phyloP scores from a whole-genome alignment of 371 early-diverging fungal species.

The Smittium mucronatum region DNA sequence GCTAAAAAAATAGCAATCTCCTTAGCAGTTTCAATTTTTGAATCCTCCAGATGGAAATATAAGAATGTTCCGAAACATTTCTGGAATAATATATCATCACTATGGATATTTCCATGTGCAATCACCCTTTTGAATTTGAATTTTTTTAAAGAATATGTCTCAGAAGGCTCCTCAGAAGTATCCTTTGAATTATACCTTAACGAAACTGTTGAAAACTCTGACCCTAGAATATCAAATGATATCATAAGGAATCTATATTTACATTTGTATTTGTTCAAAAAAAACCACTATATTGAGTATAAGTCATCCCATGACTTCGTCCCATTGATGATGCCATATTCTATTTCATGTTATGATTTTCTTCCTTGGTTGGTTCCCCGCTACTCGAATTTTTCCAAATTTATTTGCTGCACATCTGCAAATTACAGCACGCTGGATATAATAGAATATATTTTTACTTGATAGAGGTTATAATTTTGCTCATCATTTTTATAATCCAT shows the following conservation, averaged over 20 bases:
- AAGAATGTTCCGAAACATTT: neutral
- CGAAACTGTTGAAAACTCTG: neutral
- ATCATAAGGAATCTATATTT: neutral
- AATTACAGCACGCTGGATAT: neutral
- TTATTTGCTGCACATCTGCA: neutral
- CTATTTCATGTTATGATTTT: neutral
- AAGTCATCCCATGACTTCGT: neutral
- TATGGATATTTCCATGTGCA: neutral
- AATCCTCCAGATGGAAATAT: neutral
- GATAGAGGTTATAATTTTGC: too few relatives aligned
- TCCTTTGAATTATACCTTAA: neutral
- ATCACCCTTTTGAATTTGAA: neutral
- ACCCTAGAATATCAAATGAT: neutral
- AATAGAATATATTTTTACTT: neutral
- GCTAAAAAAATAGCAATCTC: neutral
- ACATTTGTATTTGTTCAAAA: neutral
- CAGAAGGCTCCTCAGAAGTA: too few relatives aligned
- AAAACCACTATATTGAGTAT: neutral
- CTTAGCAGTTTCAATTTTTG: neutral
- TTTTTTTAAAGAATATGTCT: neutral
- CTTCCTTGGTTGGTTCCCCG: constrained; percentile 8
- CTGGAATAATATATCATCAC: neutral
- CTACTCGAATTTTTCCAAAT: neutral
- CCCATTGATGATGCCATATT: neutral
- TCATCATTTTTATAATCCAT: too few relatives aligned